Base-by-base conservation (phyloP, 805 yeast species). In the Teunomyces cretensis region DNA sequence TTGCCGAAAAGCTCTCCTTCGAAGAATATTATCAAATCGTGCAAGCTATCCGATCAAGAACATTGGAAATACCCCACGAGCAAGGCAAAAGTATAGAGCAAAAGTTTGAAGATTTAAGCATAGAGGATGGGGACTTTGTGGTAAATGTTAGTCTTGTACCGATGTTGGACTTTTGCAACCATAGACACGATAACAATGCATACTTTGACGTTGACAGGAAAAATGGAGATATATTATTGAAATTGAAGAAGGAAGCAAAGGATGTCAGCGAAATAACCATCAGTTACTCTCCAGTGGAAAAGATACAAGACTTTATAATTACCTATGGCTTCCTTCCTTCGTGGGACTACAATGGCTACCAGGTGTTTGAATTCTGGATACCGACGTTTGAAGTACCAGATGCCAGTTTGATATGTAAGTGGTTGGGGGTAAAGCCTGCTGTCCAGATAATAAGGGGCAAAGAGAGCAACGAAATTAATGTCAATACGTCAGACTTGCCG, bases 91-190 rank as follows among this genome's bases (percentile, higher is more conserved):
- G 31, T 17, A 6, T 38, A 11, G 41, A 38, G 7, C 7, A 32
- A 19, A 5, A 37, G 22, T 16, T 41, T 24, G 24, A 19, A 6
- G 24, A 26, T 6, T 38, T 37, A 9, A 33, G 33, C 13, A 14
- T 38, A 3, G 30, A 36, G 2, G 27, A 19, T 1, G 75, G 68
- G 9, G 78, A 74, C 36, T 81, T 68, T 49, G 53, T 60, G 4
- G 76, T 77, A 4, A 75, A 78, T 41, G 71, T 81, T 0, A 76
- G 87, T 0, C 58, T 85, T 44, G 87, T 84, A 0, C 90, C 92
- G 1, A 48, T 82, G 1, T 53, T 85, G 26, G 92, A 85, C 60
- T 85, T 79, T 69, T 86, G 77, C 5, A 85, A 85, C 57, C 92
- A 85, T 57, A 63, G 67, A 35, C 68, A 67, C 45, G 32, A 53